Percentiles rank a stretch among this genome's conserved stretches.
phyloP scores from a whole-genome alignment of 192 early-diverging fungal genomes.

The Linnemannia elongata region DNA sequence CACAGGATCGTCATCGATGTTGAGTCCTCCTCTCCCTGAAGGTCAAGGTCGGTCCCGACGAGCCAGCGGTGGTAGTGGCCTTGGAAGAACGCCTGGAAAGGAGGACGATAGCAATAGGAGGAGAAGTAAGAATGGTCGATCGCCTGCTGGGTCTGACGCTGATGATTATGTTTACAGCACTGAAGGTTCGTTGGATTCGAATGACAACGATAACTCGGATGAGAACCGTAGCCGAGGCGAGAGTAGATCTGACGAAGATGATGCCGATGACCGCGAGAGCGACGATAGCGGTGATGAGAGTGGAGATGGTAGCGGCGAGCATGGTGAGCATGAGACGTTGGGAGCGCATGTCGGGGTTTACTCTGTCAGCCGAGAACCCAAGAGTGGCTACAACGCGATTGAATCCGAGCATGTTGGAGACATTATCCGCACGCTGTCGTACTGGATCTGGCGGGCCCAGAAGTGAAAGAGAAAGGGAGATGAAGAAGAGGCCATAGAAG shows the following conservation, averaged over 20 bases:
- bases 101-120: neutral
- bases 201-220: neutral
- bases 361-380: constrained; percentile 55
- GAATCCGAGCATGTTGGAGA: constrained; percentile 55
- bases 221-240: constrained; percentile 1
- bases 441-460: constrained; percentile 46
- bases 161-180: neutral
- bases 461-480: neutral
- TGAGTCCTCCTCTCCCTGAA: constrained; percentile 6
- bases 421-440: constrained; percentile 49
- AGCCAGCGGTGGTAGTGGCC: neutral
- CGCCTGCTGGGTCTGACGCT: constrained; percentile 11
- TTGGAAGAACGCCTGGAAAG: neutral
- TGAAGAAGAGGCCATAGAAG: neutral
- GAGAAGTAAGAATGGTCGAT: neutral
- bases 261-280: neutral
- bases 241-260: neutral
- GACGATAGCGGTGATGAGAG: constrained; percentile 10
- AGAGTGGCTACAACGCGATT: constrained; percentile 49
- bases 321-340: neutral
- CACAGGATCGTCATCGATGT: neutral
- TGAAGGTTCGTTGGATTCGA: neutral
- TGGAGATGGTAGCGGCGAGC: neutral
- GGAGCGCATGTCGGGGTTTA: constrained; percentile 40
- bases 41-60: neutral